Conservation (phyloP, 768 basidiomycete species). For the Lactarius tabidus region DNA sequence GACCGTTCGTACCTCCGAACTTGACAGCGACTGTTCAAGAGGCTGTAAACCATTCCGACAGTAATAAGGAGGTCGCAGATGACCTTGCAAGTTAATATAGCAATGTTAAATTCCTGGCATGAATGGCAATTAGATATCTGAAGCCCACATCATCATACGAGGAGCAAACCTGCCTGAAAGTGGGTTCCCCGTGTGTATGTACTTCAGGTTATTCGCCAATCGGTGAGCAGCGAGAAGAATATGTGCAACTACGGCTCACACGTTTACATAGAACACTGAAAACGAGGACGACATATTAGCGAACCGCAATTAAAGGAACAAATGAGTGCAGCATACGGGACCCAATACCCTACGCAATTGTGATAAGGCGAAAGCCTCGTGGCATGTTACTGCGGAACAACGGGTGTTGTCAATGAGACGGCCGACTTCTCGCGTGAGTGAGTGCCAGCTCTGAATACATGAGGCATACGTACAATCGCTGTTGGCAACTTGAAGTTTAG, state of each 20-base stretch:
- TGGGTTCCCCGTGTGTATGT: not conserved
- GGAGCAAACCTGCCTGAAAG: not conserved
- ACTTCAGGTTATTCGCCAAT: not conserved
- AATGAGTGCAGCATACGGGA: not conserved
- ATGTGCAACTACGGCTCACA: not conserved
- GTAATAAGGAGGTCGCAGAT: slow-evolving; percentile 3
- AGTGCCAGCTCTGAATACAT: not conserved
- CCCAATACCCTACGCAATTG: not conserved
- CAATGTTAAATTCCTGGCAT: not conserved
- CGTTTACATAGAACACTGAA: not conserved
- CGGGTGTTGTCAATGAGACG: not conserved
- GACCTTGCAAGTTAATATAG: not conserved
- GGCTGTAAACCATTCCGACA: slow-evolving; percentile 3
- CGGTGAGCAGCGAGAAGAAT: not conserved
- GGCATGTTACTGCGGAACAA: not conserved
- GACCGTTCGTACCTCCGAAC: not conserved
- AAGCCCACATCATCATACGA: not conserved
- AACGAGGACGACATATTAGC: not conserved
- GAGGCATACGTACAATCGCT: slow-evolving; percentile 3
- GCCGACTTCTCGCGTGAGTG: not conserved
- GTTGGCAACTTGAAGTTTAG: not conserved
- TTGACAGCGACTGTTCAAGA: not conserved
- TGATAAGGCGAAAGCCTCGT: not conserved
- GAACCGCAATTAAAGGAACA: not conserved
- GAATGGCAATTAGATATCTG: not conserved